Percentiles rank a stretch among this genome's conserved stretches.
Conservation (phyloP, 352 stramenopile genomes). For the Phytophthora citrophthora region DNA sequence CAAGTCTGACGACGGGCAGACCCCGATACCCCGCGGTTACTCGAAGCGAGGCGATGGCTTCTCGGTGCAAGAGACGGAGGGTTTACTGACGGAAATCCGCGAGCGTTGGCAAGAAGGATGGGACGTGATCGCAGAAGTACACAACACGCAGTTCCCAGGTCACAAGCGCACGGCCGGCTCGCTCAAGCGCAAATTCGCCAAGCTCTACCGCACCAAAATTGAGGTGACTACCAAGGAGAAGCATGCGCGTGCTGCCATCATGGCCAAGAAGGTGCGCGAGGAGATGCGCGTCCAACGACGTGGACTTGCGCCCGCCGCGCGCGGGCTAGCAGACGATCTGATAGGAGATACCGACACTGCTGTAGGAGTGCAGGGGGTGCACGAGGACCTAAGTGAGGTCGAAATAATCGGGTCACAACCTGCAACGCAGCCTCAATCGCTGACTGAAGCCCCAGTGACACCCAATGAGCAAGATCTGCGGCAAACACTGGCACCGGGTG, state of each 20-base stretch:
- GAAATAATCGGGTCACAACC: constrained; percentile 29
- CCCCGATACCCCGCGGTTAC: constrained; percentile 11
- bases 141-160: constrained; percentile 44
- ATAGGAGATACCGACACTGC: constrained; percentile 5
- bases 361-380: constrained; percentile 18
- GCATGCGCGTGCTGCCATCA: constrained; percentile 19
- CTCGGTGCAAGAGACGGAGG: constrained; percentile 39
- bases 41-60: constrained; percentile 43
- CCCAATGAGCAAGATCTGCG: constrained; percentile 32
- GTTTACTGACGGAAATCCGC: constrained; percentile 32
- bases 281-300: constrained; percentile 43
- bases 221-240: constrained; percentile 31
- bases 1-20: constrained; percentile 17
- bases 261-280: constrained; percentile 43
- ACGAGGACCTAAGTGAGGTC: constrained; percentile 29
- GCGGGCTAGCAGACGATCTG: constrained; percentile 24
- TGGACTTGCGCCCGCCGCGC: constrained; percentile 5
- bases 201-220: constrained; percentile 42
- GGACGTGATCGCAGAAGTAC: constrained; percentile 38
- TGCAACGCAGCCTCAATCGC: constrained; percentile 2
- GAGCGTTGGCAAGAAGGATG: constrained; percentile 42
- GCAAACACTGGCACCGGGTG: constrained; percentile 27
- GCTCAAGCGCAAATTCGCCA: constrained; percentile 47
- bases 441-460: constrained; percentile 23
- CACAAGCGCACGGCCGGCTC: constrained; percentile 39